Conservation (phyloP, 129 eudicot genomes). For the Helianthus tuberosus region DNA sequence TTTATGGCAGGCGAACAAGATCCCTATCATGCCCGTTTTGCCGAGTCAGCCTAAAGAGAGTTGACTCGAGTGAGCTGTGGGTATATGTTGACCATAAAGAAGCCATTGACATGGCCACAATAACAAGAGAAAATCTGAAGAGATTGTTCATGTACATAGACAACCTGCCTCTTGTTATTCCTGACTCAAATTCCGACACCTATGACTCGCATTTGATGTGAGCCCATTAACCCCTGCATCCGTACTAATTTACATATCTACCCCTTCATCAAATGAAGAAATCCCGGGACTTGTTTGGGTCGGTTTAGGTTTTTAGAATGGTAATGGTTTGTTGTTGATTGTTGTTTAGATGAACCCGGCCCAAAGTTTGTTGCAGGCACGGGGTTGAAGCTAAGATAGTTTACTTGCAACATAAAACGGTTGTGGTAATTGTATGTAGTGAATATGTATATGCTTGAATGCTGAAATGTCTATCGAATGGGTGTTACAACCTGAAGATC, state of each 20-base stretch:
- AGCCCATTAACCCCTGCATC: conserved; percentile 22
- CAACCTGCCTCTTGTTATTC: conserved; percentile 63
- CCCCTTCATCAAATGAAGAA: conserved; percentile 20
- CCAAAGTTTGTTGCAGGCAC: conserved; percentile 37
- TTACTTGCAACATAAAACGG: conserved; percentile 40
- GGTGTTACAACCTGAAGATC: not conserved
- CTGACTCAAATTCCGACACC: conserved; percentile 51
- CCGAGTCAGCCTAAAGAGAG: conserved; percentile 70
- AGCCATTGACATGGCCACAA: conserved; percentile 45
- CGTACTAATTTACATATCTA: conserved; percentile 33
- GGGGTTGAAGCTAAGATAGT: conserved; percentile 34
- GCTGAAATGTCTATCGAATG: conserved; percentile 17
- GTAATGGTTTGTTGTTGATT: conserved; percentile 30
- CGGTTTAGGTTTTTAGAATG: conserved; percentile 30
- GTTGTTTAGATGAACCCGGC: conserved; percentile 37
- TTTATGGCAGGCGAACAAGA: conserved; percentile 53
- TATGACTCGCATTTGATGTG: conserved; percentile 61
- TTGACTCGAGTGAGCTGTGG: conserved; percentile 69
- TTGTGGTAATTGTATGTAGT: conserved; percentile 36
- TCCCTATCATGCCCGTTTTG: conserved; percentile 72
- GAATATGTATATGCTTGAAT: conserved; percentile 43
- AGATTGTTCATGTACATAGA: conserved; percentile 66
- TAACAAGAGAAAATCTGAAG: conserved; percentile 56
- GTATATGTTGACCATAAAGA: conserved; percentile 53
- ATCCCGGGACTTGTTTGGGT: conserved; percentile 21